Evolutionary conservation across 768 basidiomycete genomes (phyloP), one percentile per base, ranked within the genome.

Genomic region (Lactifluus pinguis): DNA sequence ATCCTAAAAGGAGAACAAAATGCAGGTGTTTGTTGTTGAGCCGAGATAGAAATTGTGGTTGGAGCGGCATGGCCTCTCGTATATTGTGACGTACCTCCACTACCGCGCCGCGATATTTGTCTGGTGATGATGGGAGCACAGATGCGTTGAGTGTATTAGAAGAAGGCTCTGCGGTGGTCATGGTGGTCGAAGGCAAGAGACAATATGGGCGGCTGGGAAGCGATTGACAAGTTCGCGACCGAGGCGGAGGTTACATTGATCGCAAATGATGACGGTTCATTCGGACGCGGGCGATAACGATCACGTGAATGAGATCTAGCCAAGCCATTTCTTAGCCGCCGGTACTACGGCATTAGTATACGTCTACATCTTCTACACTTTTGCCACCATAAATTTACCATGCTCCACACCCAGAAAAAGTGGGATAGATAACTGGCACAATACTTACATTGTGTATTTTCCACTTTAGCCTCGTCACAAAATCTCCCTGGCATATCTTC

Each of bases 101-200:
- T 30, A 93, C 91, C 3, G 93, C 92, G 2, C 93, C 92, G 21
- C 92, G 80, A 69, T 91, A 95, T 73, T 85, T 89, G 71, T 80
- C 78, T n/a, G 60, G 49, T 4, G 47, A 52, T 2, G 53, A 52
- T 2, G 53, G 55, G 13, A n/a, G 57, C 13, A 32, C 30, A 2
- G 47, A 29, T 34, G 34, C 45, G 13, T 55, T 44, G 47, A 5
- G 5, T 32, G 21, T 29, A 3, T n/a, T 10, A 8, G 49, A 32
- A 21, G 49, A 45, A 17, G 2, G 14, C 39, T 49, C 29, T 29
- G 53, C 13, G 15, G 53, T 55, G 36, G 53, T n/a, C 59, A 63
- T 63, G 45, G 38, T 61, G 49, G 62, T 55, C 13, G 49, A 29
- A 15, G 25, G 55, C 2, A 21, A 49, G 25, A n/a, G 53, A 4